These are phyloP conservation scores for Fusarium lateritium DNA, from an alignment of 2,329 filamentous ascomycete species.

Conservation along the genomic window DNA sequence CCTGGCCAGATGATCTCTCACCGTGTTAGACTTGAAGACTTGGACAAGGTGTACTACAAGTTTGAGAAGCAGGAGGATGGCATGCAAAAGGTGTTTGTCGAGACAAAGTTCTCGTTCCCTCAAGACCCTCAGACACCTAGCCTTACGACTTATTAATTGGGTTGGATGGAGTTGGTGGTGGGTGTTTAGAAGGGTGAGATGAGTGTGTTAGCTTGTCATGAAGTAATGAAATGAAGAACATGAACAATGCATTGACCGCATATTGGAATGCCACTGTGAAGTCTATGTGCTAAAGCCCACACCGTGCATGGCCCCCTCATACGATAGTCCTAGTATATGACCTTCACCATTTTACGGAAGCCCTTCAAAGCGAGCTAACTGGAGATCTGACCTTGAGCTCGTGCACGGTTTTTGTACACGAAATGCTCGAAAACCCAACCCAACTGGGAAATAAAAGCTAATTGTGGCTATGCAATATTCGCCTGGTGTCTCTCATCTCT, in stretches of 20 bases:
- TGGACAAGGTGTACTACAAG: conserved; percentile 75
- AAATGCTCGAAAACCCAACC: too few species aligned
- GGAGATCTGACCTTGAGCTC: too few species aligned
- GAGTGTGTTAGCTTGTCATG: not conserved
- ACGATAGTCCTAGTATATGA: too few species aligned
- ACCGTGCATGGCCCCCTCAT: too few species aligned
- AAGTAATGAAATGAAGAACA: not conserved
- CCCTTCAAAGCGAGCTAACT: too few species aligned
- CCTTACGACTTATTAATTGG: conserved; percentile 35
- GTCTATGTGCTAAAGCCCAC: too few species aligned
- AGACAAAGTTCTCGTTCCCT: conserved; percentile 71
- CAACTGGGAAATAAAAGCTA: too few species aligned
- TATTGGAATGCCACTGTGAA: not conserved
- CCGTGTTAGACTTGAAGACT: conserved; percentile 80
- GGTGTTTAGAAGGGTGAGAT: not conserved
- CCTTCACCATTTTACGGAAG: too few species aligned
- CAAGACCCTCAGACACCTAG: conserved; percentile 47
- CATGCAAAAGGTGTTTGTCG: conserved; percentile 85
- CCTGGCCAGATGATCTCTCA: conserved; percentile 87
- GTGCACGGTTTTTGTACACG: too few species aligned
- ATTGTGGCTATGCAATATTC: too few species aligned
- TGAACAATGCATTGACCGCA: not conserved
- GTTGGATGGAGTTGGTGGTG: not conserved
- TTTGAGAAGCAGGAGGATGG: conserved; percentile 74
- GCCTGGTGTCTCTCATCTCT: too few species aligned